Conservation (phyloP, 352 stramenopile genomes). For the Globisporangium irregulare region DNA sequence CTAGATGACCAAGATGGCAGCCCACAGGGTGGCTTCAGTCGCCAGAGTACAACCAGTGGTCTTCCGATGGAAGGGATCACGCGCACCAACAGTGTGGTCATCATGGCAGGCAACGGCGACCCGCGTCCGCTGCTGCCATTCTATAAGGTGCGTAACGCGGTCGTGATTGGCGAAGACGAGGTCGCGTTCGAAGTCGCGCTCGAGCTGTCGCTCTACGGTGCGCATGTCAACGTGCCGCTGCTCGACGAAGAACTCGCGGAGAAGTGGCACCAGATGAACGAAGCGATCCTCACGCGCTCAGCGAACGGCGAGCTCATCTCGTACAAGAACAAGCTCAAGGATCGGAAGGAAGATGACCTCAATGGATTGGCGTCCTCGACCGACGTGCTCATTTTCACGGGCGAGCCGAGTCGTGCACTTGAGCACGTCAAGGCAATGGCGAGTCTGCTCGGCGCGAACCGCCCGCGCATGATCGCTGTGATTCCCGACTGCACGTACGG, state of each 20-base stretch:
- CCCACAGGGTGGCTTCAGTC: not conserved
- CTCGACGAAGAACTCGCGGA: slow-evolving; percentile 52
- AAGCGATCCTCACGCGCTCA: slow-evolving; percentile 42
- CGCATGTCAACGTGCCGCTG: slow-evolving; percentile 55
- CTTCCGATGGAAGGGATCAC: slow-evolving; percentile 10
- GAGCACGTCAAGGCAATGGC: slow-evolving; percentile 53
- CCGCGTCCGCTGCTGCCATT: slow-evolving; percentile 43
- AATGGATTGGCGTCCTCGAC: slow-evolving; percentile 37
- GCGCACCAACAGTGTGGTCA: slow-evolving; percentile 18
- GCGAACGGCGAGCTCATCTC: slow-evolving; percentile 63
- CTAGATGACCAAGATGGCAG: not conserved
- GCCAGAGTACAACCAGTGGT: slow-evolving; percentile 17
- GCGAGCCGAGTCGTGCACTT: slow-evolving; percentile 36
- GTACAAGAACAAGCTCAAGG: slow-evolving; percentile 61
- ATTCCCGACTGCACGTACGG: slow-evolving; percentile 35
- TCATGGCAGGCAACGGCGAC: slow-evolving; percentile 38
- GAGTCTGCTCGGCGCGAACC: slow-evolving; percentile 30
- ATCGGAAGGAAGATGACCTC: slow-evolving; percentile 26
- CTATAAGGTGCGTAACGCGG: slow-evolving; percentile 45
- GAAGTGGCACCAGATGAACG: slow-evolving; percentile 61
- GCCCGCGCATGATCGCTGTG: slow-evolving; percentile 57
- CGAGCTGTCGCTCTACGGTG: slow-evolving; percentile 62
- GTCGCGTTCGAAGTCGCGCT: slow-evolving; percentile 62
- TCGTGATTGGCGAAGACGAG: slow-evolving; percentile 64
- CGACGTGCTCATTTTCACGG: slow-evolving; percentile 65